Conservation (phyloP, 2,329 filamentous ascomycete species). For the Tolypocladium tundrense region DNA sequence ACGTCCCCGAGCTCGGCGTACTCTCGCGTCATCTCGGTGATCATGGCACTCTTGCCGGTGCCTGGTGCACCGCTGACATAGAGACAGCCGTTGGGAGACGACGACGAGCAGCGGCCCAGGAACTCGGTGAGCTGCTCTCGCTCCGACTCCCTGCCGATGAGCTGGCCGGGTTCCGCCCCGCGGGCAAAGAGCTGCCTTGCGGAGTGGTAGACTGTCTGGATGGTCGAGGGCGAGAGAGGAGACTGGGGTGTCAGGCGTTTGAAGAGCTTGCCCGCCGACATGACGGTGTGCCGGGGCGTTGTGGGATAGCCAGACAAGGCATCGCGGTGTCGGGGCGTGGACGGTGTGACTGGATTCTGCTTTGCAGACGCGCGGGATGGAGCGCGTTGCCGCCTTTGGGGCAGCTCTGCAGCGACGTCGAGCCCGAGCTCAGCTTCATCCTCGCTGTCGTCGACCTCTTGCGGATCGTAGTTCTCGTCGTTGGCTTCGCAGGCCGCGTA, state of each 20-base stretch:
- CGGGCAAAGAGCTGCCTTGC: constrained; percentile 82
- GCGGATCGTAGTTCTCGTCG: constrained; percentile 55
- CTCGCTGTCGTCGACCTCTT: constrained; percentile 21
- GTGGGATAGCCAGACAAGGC: constrained; percentile 59
- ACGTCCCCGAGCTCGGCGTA: constrained; percentile 42
- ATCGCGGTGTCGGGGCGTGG: constrained; percentile 71
- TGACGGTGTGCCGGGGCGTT: constrained; percentile 77
- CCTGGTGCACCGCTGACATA: constrained; percentile 95
- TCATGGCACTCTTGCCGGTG: constrained; percentile 92
- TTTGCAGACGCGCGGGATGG: constrained; percentile 20
- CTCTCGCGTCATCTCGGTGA: constrained; percentile 64
- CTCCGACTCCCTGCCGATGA: constrained; percentile 68
- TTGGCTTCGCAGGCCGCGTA: constrained; percentile 32
- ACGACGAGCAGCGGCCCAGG: constrained; percentile 51
- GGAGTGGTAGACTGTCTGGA: constrained; percentile 72
- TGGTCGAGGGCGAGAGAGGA: constrained; percentile 56
- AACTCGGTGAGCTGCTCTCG: constrained; percentile 58
- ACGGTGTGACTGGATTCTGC: constrained; percentile 53
- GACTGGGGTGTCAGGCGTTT: constrained; percentile 73
- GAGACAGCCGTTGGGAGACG: constrained; percentile 64
- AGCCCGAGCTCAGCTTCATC: constrained; percentile 35
- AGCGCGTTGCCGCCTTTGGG: constrained; percentile 14
- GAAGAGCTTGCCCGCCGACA: constrained; percentile 62
- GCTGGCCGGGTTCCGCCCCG: constrained; percentile 60
- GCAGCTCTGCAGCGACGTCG: constrained; percentile 24